These are phyloP conservation scores for Rhododendron ovatum DNA, from an alignment of 148 eudicot genomes.

Conservation along the genomic window DNA sequence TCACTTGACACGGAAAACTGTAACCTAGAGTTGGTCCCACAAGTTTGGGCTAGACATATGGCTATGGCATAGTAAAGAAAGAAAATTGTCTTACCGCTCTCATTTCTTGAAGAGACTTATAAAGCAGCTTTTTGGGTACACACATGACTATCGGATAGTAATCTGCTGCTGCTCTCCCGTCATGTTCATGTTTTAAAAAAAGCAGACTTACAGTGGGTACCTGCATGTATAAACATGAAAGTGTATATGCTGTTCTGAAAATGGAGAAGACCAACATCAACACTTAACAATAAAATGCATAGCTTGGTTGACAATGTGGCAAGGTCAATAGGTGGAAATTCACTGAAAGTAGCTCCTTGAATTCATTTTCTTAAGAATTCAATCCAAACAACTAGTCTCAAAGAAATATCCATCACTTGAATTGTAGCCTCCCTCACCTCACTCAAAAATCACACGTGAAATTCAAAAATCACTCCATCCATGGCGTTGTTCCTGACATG, in stretches of 20 bases:
- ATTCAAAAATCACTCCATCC: no score
- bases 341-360: not conserved
- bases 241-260: slow-evolving; percentile 8
- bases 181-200: slow-evolving; percentile 41
- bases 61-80: not conserved
- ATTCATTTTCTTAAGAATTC: not conserved
- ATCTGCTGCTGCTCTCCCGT: slow-evolving; percentile 54
- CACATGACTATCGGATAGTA: slow-evolving; percentile 84
- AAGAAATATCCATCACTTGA: not conserved
- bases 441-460: not conserved
- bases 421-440: not conserved
- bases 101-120: slow-evolving; percentile 59
- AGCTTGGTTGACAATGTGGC: not conserved
- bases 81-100: not conserved
- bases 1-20: no score
- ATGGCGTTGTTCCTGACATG: no score
- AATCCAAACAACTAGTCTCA: not conserved
- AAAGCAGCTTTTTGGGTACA: slow-evolving; percentile 83
- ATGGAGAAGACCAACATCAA: not conserved
- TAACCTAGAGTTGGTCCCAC: no score
- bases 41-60: no score
- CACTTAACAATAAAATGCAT: not conserved
- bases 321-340: no score
- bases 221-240: slow-evolving; percentile 37
- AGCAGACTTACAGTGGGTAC: slow-evolving; percentile 90